Conservation (phyloP, 1,284 basidiomycete genomes). For the Pyrrhoderma lamaoense region DNA sequence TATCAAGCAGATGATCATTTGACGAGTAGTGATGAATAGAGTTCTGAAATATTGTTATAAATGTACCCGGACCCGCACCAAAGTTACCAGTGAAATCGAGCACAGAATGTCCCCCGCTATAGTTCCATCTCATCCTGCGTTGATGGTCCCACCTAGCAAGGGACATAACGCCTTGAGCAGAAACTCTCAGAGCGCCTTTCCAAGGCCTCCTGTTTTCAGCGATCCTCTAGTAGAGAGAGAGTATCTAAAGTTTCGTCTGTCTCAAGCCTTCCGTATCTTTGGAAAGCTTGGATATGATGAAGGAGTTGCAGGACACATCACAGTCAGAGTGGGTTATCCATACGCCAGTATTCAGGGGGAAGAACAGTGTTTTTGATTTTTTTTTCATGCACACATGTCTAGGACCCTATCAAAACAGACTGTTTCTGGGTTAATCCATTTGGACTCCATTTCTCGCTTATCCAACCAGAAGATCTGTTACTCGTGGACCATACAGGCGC, state of each 20-base stretch:
- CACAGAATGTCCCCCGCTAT: too few relatives aligned
- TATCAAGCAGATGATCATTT: too few relatives aligned
- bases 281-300: conserved; percentile 52
- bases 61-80: too few relatives aligned
- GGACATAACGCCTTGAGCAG: too few relatives aligned
- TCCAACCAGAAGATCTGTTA: conserved; percentile 40
- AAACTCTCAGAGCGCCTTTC: conserved; percentile 2
- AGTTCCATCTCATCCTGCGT: too few relatives aligned
- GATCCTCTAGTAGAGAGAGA: conserved; percentile 38
- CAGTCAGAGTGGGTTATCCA: conserved; percentile 39
- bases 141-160: too few relatives aligned
- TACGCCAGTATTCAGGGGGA: not conserved
- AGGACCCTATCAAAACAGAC: conserved; percentile 42
- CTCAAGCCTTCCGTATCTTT: conserved; percentile 44
- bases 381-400: not conserved
- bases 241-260: conserved; percentile 47
- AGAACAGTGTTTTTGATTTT: not conserved
- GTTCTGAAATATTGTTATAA: too few relatives aligned
- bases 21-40: too few relatives aligned
- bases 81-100: too few relatives aligned
- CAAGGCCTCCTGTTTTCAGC: conserved; percentile 28
- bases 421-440: conserved; percentile 53
- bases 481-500: conserved; percentile 43
- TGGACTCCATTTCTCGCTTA: conserved; percentile 38
- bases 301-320: conserved; percentile 58